Conservation (phyloP, 805 yeast species). For the Metschnikowia kofuensis region DNA sequence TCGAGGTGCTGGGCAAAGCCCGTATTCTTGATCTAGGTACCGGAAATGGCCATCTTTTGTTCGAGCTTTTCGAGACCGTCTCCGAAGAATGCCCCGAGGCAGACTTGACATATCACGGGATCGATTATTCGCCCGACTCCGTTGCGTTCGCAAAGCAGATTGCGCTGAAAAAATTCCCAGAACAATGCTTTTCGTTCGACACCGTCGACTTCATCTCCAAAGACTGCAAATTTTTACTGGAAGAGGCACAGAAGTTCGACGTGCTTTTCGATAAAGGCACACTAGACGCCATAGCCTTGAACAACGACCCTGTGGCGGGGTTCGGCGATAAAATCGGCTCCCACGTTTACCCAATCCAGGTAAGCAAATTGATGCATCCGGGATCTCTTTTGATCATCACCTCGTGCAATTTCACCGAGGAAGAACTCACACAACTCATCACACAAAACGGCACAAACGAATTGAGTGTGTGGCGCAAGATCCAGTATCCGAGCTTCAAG, state of each 20-base stretch:
- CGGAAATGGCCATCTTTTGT: slow-evolving; percentile 90
- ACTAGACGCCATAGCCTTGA: slow-evolving; percentile 91
- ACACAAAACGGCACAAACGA: slow-evolving; percentile 40
- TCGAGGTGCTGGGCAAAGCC: slow-evolving; percentile 20
- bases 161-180: slow-evolving; percentile 37
- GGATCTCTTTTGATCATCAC: slow-evolving; percentile 72
- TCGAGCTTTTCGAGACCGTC: slow-evolving; percentile 64
- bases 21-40: slow-evolving; percentile 83
- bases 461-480: slow-evolving; percentile 59
- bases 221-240: slow-evolving; percentile 34
- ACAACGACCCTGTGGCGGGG: slow-evolving; percentile 46
- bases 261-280: slow-evolving; percentile 92
- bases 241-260: slow-evolving; percentile 51
- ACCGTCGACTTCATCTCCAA: slow-evolving; percentile 65
- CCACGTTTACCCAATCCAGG: slow-evolving; percentile 61
- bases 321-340: slow-evolving; percentile 47
- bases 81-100: slow-evolving; percentile 46
- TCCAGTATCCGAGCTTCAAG: slow-evolving; percentile 76
- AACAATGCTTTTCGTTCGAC: slow-evolving; percentile 47
- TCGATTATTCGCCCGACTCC: slow-evolving; percentile 85
- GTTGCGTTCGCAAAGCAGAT: slow-evolving; percentile 69
- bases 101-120: slow-evolving; percentile 44
- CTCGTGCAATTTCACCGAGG: slow-evolving; percentile 89
- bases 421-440: slow-evolving; percentile 60
- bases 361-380: slow-evolving; percentile 51